These are phyloP conservation scores for Mimosa bimucronata DNA, from an alignment of 306 rosid genomes.

Conservation along the genomic window DNA sequence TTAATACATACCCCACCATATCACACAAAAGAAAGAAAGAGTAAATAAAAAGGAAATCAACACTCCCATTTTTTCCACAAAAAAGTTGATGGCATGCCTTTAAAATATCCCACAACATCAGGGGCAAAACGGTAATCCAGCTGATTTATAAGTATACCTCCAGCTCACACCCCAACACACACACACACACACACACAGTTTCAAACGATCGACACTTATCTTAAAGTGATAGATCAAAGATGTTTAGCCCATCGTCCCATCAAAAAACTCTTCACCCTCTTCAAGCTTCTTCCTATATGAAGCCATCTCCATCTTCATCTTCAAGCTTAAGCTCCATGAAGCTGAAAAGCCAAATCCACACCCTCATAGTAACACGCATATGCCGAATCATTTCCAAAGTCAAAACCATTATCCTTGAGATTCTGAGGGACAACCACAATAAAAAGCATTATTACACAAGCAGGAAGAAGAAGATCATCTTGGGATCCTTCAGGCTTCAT, in stretches of 20 bases:
- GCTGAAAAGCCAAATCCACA: conserved; percentile 67
- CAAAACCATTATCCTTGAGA: conserved; percentile 50
- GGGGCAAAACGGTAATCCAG: conserved; percentile 61
- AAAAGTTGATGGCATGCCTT: conserved; percentile 53
- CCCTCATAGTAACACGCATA: conserved; percentile 64
- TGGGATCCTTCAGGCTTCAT: conserved; percentile 91
- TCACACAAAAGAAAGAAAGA: conserved; percentile 29
- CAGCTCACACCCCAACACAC: neutral
- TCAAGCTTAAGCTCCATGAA: conserved; percentile 57
- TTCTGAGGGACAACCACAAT: conserved; percentile 48
- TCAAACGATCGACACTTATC: neutral
- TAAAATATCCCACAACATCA: conserved; percentile 50
- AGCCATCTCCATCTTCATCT: conserved; percentile 40
- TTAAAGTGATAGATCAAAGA: conserved; percentile 8
- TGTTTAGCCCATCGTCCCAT: conserved; percentile 57
- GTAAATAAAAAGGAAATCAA: neutral
- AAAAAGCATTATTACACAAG: conserved; percentile 34
- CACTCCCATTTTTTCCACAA: conserved; percentile 34
- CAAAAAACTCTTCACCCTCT: conserved; percentile 54
- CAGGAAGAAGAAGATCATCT: conserved; percentile 54
- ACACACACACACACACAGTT: conserved; percentile 15
- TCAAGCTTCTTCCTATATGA: conserved; percentile 53
- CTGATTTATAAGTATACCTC: neutral
- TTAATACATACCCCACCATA: conserved; percentile 26
- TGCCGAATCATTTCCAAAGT: conserved; percentile 64